These are phyloP conservation scores for Colletotrichum sp. DNA, from an alignment of 2,329 filamentous ascomycete genomes.

Conservation along the genomic window DNA sequence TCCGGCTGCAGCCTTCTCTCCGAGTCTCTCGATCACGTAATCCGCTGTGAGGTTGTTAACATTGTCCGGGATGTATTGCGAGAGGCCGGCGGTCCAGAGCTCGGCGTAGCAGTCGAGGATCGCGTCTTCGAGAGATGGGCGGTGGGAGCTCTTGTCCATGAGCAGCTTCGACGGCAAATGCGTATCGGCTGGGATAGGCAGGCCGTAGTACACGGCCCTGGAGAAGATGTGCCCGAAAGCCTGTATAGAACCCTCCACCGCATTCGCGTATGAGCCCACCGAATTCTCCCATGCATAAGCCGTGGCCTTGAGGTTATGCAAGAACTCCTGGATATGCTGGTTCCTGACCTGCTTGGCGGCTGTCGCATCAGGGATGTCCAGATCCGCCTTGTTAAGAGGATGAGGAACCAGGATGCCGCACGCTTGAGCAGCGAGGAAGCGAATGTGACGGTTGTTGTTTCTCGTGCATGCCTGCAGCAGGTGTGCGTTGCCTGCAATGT, in stretches of 20 bases:
- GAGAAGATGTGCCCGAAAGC: conserved; percentile 51
- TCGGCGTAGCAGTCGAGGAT: conserved; percentile 51
- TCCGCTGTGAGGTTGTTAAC: conserved; percentile 33
- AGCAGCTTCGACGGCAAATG: conserved; percentile 37
- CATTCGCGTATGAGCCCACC: conserved; percentile 47
- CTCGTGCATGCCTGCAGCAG: conserved; percentile 63
- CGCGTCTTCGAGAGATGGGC: conserved; percentile 45
- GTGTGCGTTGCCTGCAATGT: conserved; percentile 51
- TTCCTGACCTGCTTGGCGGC: conserved; percentile 28
- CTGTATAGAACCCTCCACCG: conserved; percentile 51
- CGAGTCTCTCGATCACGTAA: conserved; percentile 66
- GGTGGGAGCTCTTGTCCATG: conserved; percentile 24
- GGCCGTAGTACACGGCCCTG: conserved; percentile 48
- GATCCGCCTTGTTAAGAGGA: conserved; percentile 38
- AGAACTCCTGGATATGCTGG: conserved; percentile 4
- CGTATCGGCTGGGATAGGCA: conserved; percentile 28
- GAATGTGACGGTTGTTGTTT: conserved; percentile 74
- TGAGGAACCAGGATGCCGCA: conserved; percentile 82
- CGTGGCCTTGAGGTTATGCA: conserved; percentile 42
- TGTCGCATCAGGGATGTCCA: conserved; percentile 37
- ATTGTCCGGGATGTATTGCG: conserved; percentile 24
- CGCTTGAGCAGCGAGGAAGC: conserved; percentile 70
- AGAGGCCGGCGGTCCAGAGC: conserved; percentile 51
- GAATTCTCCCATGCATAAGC: conserved; percentile 47
- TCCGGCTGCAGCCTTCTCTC: conserved; percentile 75